phyloP scores from a whole-genome alignment of 1,284 basidiomycete genomes.

The Pseudozyma thailandica region DNA sequence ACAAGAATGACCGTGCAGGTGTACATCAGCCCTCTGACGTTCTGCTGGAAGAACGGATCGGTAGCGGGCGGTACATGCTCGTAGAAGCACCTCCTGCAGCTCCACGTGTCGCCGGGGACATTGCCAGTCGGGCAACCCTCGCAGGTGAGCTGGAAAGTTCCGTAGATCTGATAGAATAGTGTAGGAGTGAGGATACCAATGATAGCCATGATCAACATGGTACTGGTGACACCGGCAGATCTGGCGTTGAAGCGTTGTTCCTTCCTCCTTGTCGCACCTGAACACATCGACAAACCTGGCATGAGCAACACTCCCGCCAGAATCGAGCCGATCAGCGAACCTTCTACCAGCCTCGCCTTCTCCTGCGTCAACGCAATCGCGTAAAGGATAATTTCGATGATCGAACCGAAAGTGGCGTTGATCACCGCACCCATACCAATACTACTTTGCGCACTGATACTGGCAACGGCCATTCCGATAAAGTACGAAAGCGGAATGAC shows the following conservation, averaged over 20 bases:
- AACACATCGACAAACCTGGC: conserved; percentile 97
- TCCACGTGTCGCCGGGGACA: conserved; percentile 72
- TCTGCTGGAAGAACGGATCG: conserved; percentile 96
- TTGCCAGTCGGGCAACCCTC: conserved; percentile 79
- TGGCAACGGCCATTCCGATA: conserved; percentile 99
- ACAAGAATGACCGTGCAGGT: conserved; percentile 89
- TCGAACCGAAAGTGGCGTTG: conserved; percentile 97
- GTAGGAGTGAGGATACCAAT: conserved; percentile 96
- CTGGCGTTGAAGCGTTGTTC: conserved; percentile 98
- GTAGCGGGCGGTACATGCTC: conserved; percentile 89
- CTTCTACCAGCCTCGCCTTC: conserved; percentile 94
- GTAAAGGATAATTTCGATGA: conserved; percentile 97
- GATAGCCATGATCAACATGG: conserved; percentile 99
- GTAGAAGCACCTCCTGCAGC: conserved; percentile 92
- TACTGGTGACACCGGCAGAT: conserved; percentile 96
- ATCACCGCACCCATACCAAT: conserved; percentile 99
- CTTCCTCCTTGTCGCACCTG: conserved; percentile 89
- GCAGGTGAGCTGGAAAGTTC: conserved; percentile 95
- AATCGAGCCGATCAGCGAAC: conserved; percentile 89
- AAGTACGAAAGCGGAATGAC: conserved; percentile 98
- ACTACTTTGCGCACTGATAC: conserved; percentile 94
- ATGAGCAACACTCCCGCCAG: conserved; percentile 97
- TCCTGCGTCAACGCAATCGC: conserved; percentile 85
- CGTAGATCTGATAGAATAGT: conserved; percentile 98
- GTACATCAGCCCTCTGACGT: conserved; percentile 93